phyloP scores from a whole-genome alignment of 73 alveolate species.

The Paramecium sexaurelia region DNA sequence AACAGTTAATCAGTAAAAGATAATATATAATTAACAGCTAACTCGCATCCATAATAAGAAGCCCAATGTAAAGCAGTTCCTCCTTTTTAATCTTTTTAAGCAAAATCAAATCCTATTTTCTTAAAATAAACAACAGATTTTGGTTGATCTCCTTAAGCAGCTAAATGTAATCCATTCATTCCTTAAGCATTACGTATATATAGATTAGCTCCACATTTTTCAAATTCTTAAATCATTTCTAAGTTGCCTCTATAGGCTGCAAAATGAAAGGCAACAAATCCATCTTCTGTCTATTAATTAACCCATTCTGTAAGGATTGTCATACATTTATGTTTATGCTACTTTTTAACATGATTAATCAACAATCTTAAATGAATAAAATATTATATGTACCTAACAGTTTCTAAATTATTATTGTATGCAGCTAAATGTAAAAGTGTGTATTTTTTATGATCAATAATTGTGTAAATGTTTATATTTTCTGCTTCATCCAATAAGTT shows the following conservation, averaged over 20 bases:
- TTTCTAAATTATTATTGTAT: conserved; percentile 18
- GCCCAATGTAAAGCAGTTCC: conserved; percentile 98
- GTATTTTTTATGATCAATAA: conserved; percentile 17
- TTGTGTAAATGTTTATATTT: not conserved
- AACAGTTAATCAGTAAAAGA: conserved; percentile 7
- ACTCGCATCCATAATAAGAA: conserved; percentile 75
- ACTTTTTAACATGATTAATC: conserved; percentile 4
- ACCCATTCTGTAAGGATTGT: conserved; percentile 75
- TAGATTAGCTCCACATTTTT: conserved; percentile 89
- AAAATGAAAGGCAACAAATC: conserved; percentile 93
- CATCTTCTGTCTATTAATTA: conserved; percentile 86
- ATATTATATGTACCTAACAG: not conserved
- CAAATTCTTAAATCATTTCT: conserved; percentile 83
- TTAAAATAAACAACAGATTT: conserved; percentile 84
- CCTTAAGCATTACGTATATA: conserved; percentile 86
- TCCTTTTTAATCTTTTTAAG: conserved; percentile 81
- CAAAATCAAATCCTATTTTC: conserved; percentile 77
- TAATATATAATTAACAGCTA: conserved; percentile 56
- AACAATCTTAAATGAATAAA: not conserved
- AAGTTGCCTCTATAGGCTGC: conserved; percentile 93
- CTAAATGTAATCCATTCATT: conserved; percentile 94
- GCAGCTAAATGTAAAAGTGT: conserved; percentile 29
- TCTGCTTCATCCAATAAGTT: conserved; percentile 14
- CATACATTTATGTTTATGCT: conserved; percentile 40
- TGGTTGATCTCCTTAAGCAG: conserved; percentile 97